Evolutionary conservation across 352 stramenopile genomes (phyloP).

Genomic region (Phytophthora parvispora): DNA sequence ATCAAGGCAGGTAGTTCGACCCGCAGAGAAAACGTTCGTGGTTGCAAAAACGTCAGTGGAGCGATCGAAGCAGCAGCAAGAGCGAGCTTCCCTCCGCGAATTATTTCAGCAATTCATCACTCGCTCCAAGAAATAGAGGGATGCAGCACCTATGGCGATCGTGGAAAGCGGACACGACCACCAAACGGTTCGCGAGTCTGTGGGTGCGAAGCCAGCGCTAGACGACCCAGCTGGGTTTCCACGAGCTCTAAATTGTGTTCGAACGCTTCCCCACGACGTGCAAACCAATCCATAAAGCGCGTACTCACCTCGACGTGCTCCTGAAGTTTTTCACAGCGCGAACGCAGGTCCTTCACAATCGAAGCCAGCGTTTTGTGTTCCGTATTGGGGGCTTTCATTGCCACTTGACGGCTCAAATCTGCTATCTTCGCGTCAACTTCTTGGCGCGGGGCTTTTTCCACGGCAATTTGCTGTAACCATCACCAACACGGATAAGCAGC

Average conservation of each 20-base stretch:
- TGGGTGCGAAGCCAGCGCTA: conserved; percentile 51
- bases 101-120: conserved; percentile 36
- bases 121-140: conserved; percentile 11
- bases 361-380: conserved; percentile 22
- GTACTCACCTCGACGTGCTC: conserved; percentile 62
- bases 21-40: conserved; percentile 20
- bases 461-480: conserved; percentile 22
- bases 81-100: conserved; percentile 29
- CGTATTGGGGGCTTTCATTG: conserved; percentile 17
- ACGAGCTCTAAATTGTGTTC: conserved; percentile 80
- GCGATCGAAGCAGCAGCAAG: conserved; percentile 22
- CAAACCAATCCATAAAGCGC: conserved; percentile 84
- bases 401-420: conserved; percentile 26
- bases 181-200: conserved; percentile 57
- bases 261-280: conserved; percentile 69
- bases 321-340: conserved; percentile 40
- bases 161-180: conserved; percentile 53
- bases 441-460: conserved; percentile 24
- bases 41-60: conserved; percentile 13
- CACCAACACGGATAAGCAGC: background rate
- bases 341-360: conserved; percentile 16
- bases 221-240: conserved; percentile 65
- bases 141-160: conserved; percentile 3
- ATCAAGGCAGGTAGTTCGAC: conserved; percentile 11
- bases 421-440: conserved; percentile 25